phyloP scores from a whole-genome alignment of 2,329 filamentous ascomycete genomes.

The Ilyonectria mors-panacis region DNA sequence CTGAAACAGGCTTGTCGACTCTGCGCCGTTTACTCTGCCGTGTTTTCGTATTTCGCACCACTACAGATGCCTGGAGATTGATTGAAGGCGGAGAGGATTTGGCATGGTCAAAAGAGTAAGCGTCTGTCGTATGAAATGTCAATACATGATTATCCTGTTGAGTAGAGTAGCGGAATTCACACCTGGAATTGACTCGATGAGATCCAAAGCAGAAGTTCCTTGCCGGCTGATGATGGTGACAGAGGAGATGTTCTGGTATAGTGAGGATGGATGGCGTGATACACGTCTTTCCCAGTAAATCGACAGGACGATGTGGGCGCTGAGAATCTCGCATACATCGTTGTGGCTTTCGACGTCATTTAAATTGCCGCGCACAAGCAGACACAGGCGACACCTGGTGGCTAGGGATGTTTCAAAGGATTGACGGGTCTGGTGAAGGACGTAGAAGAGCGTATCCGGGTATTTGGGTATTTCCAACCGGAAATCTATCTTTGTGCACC shows the following conservation, averaged over 20 bases:
- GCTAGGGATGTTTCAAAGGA: background rate
- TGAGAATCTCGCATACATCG: background rate
- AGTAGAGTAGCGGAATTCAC: background rate
- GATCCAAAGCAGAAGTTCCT: background rate
- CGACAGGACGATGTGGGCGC: constrained; percentile 2
- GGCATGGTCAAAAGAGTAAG: constrained; percentile 7
- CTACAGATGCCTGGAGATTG: background rate
- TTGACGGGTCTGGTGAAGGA: constrained; percentile 1
- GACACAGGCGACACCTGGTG: constrained; percentile 10
- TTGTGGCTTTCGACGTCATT: background rate
- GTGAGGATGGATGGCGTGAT: background rate
- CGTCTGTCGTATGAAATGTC: background rate
- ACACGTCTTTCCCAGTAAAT: too few relatives aligned
- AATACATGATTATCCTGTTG: background rate
- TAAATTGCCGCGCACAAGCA: constrained; percentile 1
- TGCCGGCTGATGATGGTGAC: background rate
- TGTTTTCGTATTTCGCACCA: background rate
- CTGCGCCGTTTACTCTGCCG: background rate
- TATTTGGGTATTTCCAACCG: background rate
- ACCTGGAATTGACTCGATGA: constrained; percentile 15
- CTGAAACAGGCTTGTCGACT: background rate
- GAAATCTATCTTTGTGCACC: constrained; percentile 4
- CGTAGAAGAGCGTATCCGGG: background rate
- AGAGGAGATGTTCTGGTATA: background rate
- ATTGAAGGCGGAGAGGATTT: too few relatives aligned